phyloP scores from a whole-genome alignment of 495 filamentous ascomycete species.

The Bacidia gigantensis region DNA sequence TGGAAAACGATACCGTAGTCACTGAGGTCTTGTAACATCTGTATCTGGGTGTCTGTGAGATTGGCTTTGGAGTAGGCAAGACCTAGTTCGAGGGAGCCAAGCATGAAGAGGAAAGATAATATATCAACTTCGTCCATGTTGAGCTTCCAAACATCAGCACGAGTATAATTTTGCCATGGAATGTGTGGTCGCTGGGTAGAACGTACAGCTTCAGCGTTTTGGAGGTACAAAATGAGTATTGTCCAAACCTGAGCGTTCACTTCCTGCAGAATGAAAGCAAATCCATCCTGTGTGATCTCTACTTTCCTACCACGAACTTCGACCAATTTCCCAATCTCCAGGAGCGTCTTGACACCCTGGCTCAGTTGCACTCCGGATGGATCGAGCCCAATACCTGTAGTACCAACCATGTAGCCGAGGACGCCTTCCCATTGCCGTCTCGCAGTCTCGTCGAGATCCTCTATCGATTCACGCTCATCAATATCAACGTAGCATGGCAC shows the following conservation, averaged over 20 bases:
- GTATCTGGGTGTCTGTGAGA: conserved; percentile 64
- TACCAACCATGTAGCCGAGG: conserved; percentile 83
- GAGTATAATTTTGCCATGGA: not conserved
- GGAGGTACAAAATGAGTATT: conserved; percentile 80
- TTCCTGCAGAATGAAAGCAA: conserved; percentile 87
- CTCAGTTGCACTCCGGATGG: conserved; percentile 46
- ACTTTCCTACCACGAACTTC: conserved; percentile 43
- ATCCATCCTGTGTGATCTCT: conserved; percentile 79
- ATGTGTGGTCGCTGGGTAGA: not conserved
- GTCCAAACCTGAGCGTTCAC: conserved; percentile 95
- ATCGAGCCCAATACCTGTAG: conserved; percentile 39
- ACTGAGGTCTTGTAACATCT: conserved; percentile 70
- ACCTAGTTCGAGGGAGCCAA: conserved; percentile 86
- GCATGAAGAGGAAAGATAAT: conserved; percentile 87
- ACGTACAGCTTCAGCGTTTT: conserved; percentile 54
- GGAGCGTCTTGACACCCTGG: conserved; percentile 65
- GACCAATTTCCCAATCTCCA: conserved; percentile 69
- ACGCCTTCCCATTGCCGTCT: conserved; percentile 88
- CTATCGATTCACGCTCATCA: conserved; percentile 42
- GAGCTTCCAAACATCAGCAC: conserved; percentile 29
- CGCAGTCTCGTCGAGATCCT: conserved; percentile 75
- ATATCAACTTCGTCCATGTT: conserved; percentile 82
- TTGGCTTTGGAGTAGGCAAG: conserved; percentile 71
- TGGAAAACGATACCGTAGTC: conserved; percentile 90
- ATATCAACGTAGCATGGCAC: conserved; percentile 55